Base-by-base conservation (phyloP, 306 rosid species). In the Hippophae tibetana region DNA sequence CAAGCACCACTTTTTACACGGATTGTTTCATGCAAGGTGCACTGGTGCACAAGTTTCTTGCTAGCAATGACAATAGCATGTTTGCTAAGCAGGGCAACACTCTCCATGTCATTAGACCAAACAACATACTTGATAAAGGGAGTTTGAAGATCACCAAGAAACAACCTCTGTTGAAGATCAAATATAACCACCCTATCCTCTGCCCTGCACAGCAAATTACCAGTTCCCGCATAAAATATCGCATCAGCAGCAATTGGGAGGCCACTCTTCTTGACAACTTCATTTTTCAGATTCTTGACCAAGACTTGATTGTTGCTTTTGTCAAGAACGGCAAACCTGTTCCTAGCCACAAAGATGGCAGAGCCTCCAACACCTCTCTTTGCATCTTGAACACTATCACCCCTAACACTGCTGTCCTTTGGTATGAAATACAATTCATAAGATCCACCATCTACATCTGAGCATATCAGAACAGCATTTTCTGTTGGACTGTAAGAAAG, bases 1-100 rank as follows among this genome's bases (percentile, higher is more conserved):
- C 97, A 90, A 11, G 82, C 90, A 64, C 97, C 97, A 66, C 95
- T 90, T 71, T 90, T 90, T 26, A 90, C 94, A 58, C 97, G 97
- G 60, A 90, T 90, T 40, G 97, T 86, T 81, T 90, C 97, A 42
- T 90, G 97, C 60, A 90, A 88, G 31, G 95, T 90, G 79, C 97
- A 90, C 48, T 84, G 94, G 61, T 82, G 97, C 74, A 81, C 97
- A 66, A 90, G 94, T 82, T 69, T 81, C 78, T 90, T 86, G 82
- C 62, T 90, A 31, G 94, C 89, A 66, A 90, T 86, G 64, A 90
- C 66, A 60, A 90, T 84, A 9, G 95, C 90, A 70, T 90, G 95
- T 72, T 90, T 90, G 86, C 97, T 82, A 56, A 90, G 97, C 79
- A 90, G 78, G 45, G 97, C 97, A 71, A 90, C 83, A 61, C 67